These are phyloP conservation scores for Suhomyces coccinellae DNA, from an alignment of 1,139 yeast genomes.

Conservation along the genomic window DNA sequence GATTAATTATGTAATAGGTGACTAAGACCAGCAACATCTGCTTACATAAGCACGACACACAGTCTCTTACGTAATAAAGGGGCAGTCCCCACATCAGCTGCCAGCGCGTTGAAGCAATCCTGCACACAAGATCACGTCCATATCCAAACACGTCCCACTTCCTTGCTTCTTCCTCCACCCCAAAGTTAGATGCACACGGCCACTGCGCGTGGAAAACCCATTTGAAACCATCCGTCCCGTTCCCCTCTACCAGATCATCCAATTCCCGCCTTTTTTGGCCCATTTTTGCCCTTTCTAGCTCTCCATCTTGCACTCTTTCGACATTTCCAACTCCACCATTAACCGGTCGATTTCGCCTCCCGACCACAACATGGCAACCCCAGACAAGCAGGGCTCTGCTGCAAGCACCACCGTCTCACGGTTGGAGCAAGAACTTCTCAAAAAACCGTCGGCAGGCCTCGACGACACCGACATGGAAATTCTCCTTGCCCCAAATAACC, in stretches of 20 bases:
- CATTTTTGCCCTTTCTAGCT: not conserved
- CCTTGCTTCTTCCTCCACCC: not conserved
- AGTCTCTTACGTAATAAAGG: no score
- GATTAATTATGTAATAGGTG: not conserved
- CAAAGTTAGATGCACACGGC: not conserved
- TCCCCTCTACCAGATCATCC: not conserved
- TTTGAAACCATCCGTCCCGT: not conserved
- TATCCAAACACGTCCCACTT: slow-evolving; percentile 1
- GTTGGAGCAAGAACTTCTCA: slow-evolving; percentile 12
- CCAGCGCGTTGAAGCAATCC: not conserved
- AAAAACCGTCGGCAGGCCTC: slow-evolving; percentile 12
- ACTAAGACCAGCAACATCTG: not conserved
- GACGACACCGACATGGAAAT: slow-evolving; percentile 18
- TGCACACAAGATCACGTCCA: slow-evolving; percentile 1
- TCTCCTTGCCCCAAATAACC: slow-evolving; percentile 17
- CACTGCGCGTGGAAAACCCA: not conserved
- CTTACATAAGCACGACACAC: not conserved
- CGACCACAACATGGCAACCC: not conserved
- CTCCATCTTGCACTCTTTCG: not conserved
- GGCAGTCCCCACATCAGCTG: no score
- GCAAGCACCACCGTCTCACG: slow-evolving; percentile 10
- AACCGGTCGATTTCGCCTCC: not conserved
- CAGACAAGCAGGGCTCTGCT: slow-evolving; percentile 1
- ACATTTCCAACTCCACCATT: not conserved
- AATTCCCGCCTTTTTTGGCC: not conserved